A percentile compares a stretch with the other conserved stretches of the same genome.
phyloP scores from a whole-genome alignment of 805 yeast genomes.

The Candida dendrica region DNA sequence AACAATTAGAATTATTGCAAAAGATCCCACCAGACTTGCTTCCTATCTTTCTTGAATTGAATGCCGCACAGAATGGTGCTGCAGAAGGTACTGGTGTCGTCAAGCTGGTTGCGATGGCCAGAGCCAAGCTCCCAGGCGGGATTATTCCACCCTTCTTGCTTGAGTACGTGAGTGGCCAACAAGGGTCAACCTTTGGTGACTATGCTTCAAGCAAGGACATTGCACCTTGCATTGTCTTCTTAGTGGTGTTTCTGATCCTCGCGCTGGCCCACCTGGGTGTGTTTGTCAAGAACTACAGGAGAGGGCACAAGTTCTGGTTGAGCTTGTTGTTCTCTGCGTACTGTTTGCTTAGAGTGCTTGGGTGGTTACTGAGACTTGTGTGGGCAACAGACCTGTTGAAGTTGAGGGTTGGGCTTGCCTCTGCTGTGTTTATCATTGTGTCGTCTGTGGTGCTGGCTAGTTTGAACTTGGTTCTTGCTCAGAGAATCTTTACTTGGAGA shows the following conservation, averaged over 20 bases:
- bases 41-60: constrained; percentile 3
- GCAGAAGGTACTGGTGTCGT: constrained; percentile 44
- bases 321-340: constrained; percentile 48
- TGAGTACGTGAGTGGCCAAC: constrained; percentile 29
- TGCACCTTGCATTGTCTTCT: constrained; percentile 54
- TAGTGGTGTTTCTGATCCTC: constrained; percentile 44
- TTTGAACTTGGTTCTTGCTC: constrained; percentile 59
- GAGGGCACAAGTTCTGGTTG: constrained; percentile 58
- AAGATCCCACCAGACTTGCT: neutral
- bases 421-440: constrained; percentile 47
- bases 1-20: neutral
- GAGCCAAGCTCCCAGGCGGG: constrained; percentile 28
- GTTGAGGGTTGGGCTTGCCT: constrained; percentile 45
- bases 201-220: constrained; percentile 48
- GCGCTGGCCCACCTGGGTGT: constrained; percentile 39
- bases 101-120: constrained; percentile 25
- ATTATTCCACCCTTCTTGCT: constrained; percentile 34
- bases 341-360: constrained; percentile 45
- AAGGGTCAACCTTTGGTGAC: constrained; percentile 53
- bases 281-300: constrained; percentile 37
- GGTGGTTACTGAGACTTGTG: constrained; percentile 47
- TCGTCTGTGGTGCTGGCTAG: constrained; percentile 55
- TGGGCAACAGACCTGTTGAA: constrained; percentile 51
- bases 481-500: constrained; percentile 68
- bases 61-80: constrained; percentile 30